Evolutionary conservation across 2,329 filamentous ascomycete genomes (phyloP), one percentile per base, ranked within the genome.

Genomic region (Botrytis tulipae): DNA sequence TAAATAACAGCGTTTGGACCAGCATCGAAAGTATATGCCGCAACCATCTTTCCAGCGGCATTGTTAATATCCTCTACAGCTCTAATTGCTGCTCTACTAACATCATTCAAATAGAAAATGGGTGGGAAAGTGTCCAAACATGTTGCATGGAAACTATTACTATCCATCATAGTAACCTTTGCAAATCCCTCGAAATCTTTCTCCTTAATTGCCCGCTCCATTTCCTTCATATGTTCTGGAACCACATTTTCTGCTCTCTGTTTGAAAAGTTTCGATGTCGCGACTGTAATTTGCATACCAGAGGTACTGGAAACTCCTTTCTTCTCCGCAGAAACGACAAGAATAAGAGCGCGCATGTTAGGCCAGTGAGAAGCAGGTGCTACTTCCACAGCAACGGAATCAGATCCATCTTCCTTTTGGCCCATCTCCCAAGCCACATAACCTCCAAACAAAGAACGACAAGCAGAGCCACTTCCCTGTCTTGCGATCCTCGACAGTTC

Each of bases 101-200:
- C 91, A 82, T 99, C 96, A 84, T 98, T 99, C 87, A 99, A 91
- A 86, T 99, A 99, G 84, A 97, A 98, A 81, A 99, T 99, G 29
- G 97, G 96, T 62, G 97, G 96, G 84, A 94, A 94, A 2, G 96
- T 98, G 82, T 99, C 96, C 78, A 97, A 86, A 82, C 96, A 98
- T 73, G 92, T 94, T 54, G 96, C 93, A 83, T 99, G 96, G 90
- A 99, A 99, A 74, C 91, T 93, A 85, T 99, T 99, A 81, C 93
- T 97, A 82, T 99, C 96, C 82, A 91, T 92, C 95, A 98, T 99
- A 25, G 96, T 97, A 75, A 98, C 88, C 82, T 93, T 90, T 37
- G 92, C 96, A 81, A 99, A 99, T 32, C 88, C 86, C 79, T 90
- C 89, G 84, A 99, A 99, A 84, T 99, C 93, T 78, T 89, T 89